These are phyloP conservation scores for Fraxinus excelsior DNA, from an alignment of 257 asterid genomes.

Conservation along the genomic window DNA sequence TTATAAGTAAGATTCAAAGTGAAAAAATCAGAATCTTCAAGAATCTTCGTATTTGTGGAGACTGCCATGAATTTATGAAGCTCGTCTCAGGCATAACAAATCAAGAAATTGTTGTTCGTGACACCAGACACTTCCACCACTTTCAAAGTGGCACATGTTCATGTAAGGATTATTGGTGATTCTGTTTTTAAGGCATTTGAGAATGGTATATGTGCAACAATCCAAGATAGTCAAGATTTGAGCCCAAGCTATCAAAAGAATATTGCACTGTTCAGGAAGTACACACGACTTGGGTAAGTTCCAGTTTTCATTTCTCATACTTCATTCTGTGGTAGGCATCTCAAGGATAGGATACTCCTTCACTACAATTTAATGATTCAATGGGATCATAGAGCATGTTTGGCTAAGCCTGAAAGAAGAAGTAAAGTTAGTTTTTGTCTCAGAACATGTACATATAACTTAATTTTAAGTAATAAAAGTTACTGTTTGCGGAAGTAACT, in stretches of 20 bases:
- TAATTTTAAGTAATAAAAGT: no score
- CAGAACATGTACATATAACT: not conserved
- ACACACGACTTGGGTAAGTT: constrained; percentile 12
- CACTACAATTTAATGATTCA: not conserved
- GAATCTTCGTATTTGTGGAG: constrained; percentile 84
- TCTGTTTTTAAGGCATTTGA: constrained; percentile 8
- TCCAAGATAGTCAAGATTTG: constrained; percentile 1
- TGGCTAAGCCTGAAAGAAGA: not conserved
- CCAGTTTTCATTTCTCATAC: not conserved
- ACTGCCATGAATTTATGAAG: constrained; percentile 90
- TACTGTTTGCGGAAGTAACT: no score
- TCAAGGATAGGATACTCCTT: not conserved
- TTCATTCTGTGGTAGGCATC: not conserved
- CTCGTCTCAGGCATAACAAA: constrained; percentile 47
- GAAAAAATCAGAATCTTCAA: constrained; percentile 69
- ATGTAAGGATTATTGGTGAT: constrained; percentile 81
- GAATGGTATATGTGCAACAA: constrained; percentile 12
- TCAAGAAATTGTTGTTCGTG: constrained; percentile 70
- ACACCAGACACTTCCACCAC: constrained; percentile 66
- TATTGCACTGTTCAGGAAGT: constrained; percentile 14
- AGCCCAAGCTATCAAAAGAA: constrained; percentile 12
- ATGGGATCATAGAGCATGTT: not conserved
- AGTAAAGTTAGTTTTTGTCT: not conserved
- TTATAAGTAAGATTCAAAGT: constrained; percentile 42
- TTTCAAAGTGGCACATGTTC: constrained; percentile 66